Evolutionary conservation across 441 rosid species (phyloP).

Genomic region (Arabidopsis lyrata): DNA sequence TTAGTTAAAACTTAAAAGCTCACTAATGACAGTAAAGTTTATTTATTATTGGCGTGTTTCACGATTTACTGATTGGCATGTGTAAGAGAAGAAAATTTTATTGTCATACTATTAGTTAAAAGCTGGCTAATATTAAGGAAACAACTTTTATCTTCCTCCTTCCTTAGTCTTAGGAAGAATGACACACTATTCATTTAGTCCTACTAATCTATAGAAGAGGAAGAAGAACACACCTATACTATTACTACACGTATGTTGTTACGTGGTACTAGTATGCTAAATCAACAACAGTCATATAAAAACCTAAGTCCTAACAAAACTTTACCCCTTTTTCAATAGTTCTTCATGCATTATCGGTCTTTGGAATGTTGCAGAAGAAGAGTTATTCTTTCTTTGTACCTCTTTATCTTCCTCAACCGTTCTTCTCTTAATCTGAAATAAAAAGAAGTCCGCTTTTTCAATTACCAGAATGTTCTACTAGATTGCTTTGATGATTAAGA

Average conservation of each 20-base stretch:
- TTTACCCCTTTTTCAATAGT: slow-evolving; percentile 3
- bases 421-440: slow-evolving; percentile 64
- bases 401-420: slow-evolving; percentile 69
- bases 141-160: background rate
- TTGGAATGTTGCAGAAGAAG: slow-evolving; percentile 74
- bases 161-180: slow-evolving; percentile 5
- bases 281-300: slow-evolving; percentile 28
- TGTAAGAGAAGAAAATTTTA: background rate
- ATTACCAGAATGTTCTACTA: slow-evolving; percentile 4
- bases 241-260: slow-evolving; percentile 5
- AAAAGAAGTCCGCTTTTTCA: slow-evolving; percentile 44
- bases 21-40: background rate
- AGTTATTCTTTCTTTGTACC: slow-evolving; percentile 83
- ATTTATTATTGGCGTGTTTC: background rate
- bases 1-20: background rate
- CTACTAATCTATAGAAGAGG: slow-evolving; percentile 11
- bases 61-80: background rate
- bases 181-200: background rate
- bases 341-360: slow-evolving; percentile 58
- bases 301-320: slow-evolving; percentile 35
- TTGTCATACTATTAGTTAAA: background rate
- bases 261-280: slow-evolving; percentile 14
- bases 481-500: background rate
- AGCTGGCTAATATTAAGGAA: background rate
- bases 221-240: background rate